Conservation (phyloP, 306 rosid genomes). For the Styphnolobium japonicum region DNA sequence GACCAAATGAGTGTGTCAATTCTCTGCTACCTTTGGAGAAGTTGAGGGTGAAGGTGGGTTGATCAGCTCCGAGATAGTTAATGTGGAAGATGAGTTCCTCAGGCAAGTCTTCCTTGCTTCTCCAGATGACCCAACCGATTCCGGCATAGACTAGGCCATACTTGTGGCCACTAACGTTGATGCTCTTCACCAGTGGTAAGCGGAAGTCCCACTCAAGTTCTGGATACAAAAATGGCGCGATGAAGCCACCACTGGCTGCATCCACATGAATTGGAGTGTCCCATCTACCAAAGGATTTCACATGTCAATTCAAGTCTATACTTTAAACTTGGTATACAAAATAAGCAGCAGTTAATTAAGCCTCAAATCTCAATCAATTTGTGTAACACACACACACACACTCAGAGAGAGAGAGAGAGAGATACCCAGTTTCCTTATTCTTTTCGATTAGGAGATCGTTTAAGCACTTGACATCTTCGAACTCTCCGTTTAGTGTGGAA, state of each 20-base stretch:
- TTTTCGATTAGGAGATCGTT: conserved; percentile 63
- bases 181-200: conserved; percentile 83
- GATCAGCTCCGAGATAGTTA: conserved; percentile 92
- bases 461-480: conserved; percentile 76
- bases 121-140: conserved; percentile 91
- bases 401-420: neutral
- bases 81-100: conserved; percentile 94
- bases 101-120: conserved; percentile 89
- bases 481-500: conserved; percentile 87
- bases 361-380: neutral
- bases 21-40: conserved; percentile 69
- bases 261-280: conserved; percentile 94
- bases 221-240: conserved; percentile 86
- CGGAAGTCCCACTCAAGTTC: conserved; percentile 92
- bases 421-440: conserved; percentile 72
- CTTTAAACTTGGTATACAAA: neutral
- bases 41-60: conserved; percentile 94
- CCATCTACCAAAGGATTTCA: conserved; percentile 51
- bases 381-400: neutral
- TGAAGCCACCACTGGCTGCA: conserved; percentile 95
- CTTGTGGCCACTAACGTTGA: conserved; percentile 91
- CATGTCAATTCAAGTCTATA: neutral
- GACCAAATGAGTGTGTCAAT: neutral
- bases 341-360: neutral
- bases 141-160: conserved; percentile 92